Conservation (phyloP, 2,329 filamentous ascomycete species). For the Ophiostoma sp. region DNA sequence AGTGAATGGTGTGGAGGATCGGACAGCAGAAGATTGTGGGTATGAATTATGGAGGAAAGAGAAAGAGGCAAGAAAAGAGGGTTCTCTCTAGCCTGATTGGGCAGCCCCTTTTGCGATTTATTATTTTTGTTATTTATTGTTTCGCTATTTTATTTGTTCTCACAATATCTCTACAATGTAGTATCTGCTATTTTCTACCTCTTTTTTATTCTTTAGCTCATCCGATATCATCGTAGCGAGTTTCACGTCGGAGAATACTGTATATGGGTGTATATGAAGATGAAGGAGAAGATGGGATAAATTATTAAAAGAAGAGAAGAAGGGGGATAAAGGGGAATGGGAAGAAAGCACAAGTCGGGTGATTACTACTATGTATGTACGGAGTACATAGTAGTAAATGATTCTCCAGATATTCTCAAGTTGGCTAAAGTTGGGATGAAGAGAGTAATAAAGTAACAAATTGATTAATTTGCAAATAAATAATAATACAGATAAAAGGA, state of each 20-base stretch:
- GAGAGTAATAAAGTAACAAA: background rate
- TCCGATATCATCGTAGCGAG: background rate
- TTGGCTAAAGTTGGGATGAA: constrained; percentile 9
- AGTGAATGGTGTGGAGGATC: constrained; percentile 12
- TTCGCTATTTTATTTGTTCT: background rate
- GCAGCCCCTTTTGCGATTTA: constrained; percentile 2
- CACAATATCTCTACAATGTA: background rate
- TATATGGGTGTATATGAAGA: background rate
- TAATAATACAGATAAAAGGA: background rate
- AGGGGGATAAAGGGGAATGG: background rate
- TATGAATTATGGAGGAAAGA: background rate
- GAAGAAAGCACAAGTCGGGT: background rate
- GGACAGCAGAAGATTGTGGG: constrained; percentile 8
- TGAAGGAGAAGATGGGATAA: background rate
- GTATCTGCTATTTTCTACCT: background rate
- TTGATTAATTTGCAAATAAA: background rate
- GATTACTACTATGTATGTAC: too few relatives aligned
- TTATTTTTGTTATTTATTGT: background rate
- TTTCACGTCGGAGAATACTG: background rate
- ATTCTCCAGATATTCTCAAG: background rate
- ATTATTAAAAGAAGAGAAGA: background rate
- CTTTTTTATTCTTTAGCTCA: background rate
- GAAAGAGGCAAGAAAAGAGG: background rate
- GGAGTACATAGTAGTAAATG: too few relatives aligned
- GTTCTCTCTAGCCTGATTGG: background rate